Evolutionary conservation across 352 stramenopile genomes (phyloP), one percentile per base, ranked within the genome.

Genomic region (Sclerospora graminicola): DNA sequence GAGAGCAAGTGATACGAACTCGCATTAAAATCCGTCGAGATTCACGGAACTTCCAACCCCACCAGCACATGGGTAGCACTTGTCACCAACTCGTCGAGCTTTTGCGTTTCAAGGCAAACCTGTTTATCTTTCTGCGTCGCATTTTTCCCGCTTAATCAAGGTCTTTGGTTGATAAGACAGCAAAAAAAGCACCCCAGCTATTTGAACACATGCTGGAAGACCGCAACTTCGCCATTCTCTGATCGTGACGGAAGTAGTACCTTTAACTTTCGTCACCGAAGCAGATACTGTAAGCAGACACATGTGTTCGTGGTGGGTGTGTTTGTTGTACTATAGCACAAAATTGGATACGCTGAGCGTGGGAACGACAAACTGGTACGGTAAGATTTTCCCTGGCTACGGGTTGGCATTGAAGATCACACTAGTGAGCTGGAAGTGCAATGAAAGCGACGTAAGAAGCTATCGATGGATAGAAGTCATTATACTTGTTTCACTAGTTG

Each of bases 91-190:
- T 69, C 59, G 21, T 59, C 50, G 13, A 76, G 48, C 32, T 76
- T 69, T 48, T 77, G 64, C 8, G 62, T 63, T 8, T 64, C 64
- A 32, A 72, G 38, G 10, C 68, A 61, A 18, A 80, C 55, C 14
- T 71, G 48, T 35, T 72, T 72, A 40, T 80, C 67, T 45, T 76
- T 80, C 5, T 64, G 58, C 23, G 69, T 74, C 13, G 57, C 60
- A 14, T 51, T 60, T 31, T 46, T 59, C 27, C 27, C 45, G 50
- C n/a, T 72, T 55, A 37, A 73, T 49, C n/a, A 49, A 27, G 15
- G 57, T 34, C 24, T 62, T 67, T n/a, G 52, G 51, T 24, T 68
- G 57, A 32, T 63, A 81, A 16, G 64, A 44, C 36, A 83, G 19
- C 39, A n/a, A 86, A 41, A 43, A 66, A 69, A 0, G 59, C 68